Percentiles rank a stretch among this genome's conserved stretches.
Evolutionary conservation across 2,329 filamentous ascomycete genomes (phyloP).

Genomic region (Penicillium sclerotigenum): DNA sequence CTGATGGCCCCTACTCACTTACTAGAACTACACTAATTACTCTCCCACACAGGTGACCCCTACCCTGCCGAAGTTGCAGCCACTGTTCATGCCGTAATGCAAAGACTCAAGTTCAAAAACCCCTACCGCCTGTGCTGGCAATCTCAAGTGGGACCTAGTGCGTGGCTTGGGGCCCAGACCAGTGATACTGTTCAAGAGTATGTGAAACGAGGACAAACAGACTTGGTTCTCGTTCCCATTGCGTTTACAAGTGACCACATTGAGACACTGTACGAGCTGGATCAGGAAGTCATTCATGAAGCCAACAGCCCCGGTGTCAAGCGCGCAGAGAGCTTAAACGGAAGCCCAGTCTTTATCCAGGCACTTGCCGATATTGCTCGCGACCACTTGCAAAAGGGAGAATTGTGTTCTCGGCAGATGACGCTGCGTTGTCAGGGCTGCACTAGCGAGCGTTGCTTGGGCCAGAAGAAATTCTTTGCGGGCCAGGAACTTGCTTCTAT

Average conservation of each 20-base stretch:
- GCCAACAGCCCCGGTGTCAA: slow-evolving; percentile 74
- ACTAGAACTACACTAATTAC: not conserved
- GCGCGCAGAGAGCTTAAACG: slow-evolving; percentile 88
- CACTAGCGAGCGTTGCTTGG: slow-evolving; percentile 80
- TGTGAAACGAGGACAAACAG: slow-evolving; percentile 84
- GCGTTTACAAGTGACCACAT: slow-evolving; percentile 99
- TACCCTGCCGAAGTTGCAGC: slow-evolving; percentile 95
- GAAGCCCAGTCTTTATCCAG: slow-evolving; percentile 82
- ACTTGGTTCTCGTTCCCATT: slow-evolving; percentile 87
- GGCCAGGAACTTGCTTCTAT: slow-evolving; percentile 37
- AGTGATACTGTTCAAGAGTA: slow-evolving; percentile 83
- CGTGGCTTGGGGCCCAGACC: slow-evolving; percentile 95
- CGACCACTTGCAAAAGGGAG: slow-evolving; percentile 68
- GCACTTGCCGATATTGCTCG: slow-evolving; percentile 85
- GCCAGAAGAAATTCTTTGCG: slow-evolving; percentile 65
- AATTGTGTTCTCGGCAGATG: slow-evolving; percentile 79
- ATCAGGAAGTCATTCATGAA: slow-evolving; percentile 91
- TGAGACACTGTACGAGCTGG: slow-evolving; percentile 91
- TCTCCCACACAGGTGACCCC: slow-evolving; percentile 64
- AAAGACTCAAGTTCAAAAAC: slow-evolving; percentile 80
- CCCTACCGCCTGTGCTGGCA: slow-evolving; percentile 96
- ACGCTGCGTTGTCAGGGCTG: slow-evolving; percentile 87
- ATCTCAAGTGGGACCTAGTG: slow-evolving; percentile 90
- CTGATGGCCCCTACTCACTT: not conserved
- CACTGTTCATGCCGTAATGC: slow-evolving; percentile 96